Evolutionary conservation across 345 rosid genomes (phyloP).

Genomic region (Hibiscus trionum): DNA sequence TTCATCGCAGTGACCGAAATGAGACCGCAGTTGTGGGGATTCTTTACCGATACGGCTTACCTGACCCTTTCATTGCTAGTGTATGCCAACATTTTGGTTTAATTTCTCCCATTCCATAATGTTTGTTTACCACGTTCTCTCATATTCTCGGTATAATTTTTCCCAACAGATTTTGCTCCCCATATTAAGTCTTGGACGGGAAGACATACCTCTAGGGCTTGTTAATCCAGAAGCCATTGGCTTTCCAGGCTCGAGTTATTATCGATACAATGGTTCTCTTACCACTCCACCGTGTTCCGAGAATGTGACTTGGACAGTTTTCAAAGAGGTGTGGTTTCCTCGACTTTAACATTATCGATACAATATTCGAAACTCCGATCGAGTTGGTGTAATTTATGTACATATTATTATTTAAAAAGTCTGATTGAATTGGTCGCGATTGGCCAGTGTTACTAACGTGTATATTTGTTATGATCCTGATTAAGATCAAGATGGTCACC

Average conservation of each 20-base stretch:
- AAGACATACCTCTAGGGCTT: slow-evolving; percentile 23
- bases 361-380: no score
- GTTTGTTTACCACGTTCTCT: no score
- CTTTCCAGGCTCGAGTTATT: slow-evolving; percentile 40
- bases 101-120: neutral
- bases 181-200: slow-evolving; percentile 18
- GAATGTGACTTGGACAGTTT: slow-evolving; percentile 60
- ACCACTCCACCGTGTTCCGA: slow-evolving; percentile 69
- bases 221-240: slow-evolving; percentile 38
- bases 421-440: neutral
- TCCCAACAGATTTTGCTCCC: slow-evolving; percentile 21
- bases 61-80: slow-evolving; percentile 41
- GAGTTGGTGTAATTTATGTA: no score
- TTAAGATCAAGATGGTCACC: slow-evolving; percentile 51
- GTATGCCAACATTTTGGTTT: slow-evolving; percentile 19
- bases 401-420: no score
- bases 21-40: slow-evolving; percentile 40
- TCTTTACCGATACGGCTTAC: slow-evolving; percentile 42
- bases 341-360: no score
- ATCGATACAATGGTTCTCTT: slow-evolving; percentile 61
- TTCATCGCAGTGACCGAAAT: slow-evolving; percentile 37
- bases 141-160: neutral
- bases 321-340: slow-evolving; percentile 24
- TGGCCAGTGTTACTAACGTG: neutral
- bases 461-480: neutral